Conservation (phyloP, 2,329 filamentous ascomycete genomes). For the Aspergillus sp. region DNA sequence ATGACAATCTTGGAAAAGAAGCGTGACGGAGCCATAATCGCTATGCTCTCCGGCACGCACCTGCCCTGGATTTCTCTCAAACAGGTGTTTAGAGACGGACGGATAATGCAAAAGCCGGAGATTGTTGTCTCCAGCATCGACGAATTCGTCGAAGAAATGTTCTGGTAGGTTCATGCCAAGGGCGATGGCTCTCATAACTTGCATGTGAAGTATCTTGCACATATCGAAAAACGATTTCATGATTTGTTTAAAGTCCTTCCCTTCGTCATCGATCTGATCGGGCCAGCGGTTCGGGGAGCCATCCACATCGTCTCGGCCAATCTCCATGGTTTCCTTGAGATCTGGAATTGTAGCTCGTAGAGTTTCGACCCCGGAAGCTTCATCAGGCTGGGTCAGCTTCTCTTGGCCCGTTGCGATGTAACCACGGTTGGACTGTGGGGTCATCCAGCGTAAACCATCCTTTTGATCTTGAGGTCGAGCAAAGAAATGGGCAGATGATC, state of each 20-base stretch:
- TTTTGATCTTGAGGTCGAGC: slow-evolving; percentile 58
- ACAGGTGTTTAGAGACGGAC: slow-evolving; percentile 59
- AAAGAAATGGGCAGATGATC: slow-evolving; percentile 68
- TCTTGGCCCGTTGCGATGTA: slow-evolving; percentile 68
- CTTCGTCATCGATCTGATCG: slow-evolving; percentile 47
- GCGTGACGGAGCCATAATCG: slow-evolving; percentile 53
- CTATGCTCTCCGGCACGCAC: slow-evolving; percentile 76
- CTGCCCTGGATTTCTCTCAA: slow-evolving; percentile 61
- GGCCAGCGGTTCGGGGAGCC: slow-evolving; percentile 77
- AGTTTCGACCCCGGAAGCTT: slow-evolving; percentile 54
- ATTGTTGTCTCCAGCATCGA: slow-evolving; percentile 65
- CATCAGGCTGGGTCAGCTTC: slow-evolving; percentile 59
- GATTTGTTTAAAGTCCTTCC: slow-evolving; percentile 59
- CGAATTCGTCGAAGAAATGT: slow-evolving; percentile 70
- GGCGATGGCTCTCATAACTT: slow-evolving; percentile 80
- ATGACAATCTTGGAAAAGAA: slow-evolving; percentile 53
- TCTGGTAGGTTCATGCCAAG: slow-evolving; percentile 71
- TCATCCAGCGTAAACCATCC: slow-evolving; percentile 64
- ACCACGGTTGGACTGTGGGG: slow-evolving; percentile 67
- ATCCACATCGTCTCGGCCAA: slow-evolving; percentile 56
- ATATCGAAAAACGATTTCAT: slow-evolving; percentile 73
- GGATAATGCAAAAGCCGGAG: slow-evolving; percentile 76
- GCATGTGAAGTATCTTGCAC: slow-evolving; percentile 68
- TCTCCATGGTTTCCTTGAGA: slow-evolving; percentile 58
- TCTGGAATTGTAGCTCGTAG: slow-evolving; percentile 50